A percentile compares a stretch with the other conserved stretches of the same genome.
Evolutionary conservation across 306 rosid genomes (phyloP).

Genomic region (Trifolium subterraneum): DNA sequence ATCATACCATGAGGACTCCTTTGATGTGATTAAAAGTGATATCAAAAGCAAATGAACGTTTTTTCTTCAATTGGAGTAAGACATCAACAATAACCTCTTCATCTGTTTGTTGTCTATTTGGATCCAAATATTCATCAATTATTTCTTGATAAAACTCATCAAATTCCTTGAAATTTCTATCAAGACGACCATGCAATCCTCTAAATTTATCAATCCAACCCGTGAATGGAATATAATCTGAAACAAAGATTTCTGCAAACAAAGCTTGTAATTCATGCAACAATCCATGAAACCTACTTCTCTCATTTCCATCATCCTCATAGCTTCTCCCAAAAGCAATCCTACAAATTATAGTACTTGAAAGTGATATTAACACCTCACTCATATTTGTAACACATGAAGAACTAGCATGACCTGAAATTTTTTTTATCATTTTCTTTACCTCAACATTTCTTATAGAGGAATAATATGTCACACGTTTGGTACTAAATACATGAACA

Average conservation of each 20-base stretch:
- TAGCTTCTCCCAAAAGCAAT: constrained; percentile 33
- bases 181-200: constrained; percentile 12
- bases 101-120: background rate
- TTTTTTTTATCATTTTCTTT: background rate
- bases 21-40: constrained; percentile 1
- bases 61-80: constrained; percentile 5
- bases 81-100: constrained; percentile 36
- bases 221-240: constrained; percentile 34
- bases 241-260: background rate
- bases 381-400: constrained; percentile 11
- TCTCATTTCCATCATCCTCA: background rate
- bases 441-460: constrained; percentile 31
- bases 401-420: background rate
- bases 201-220: constrained; percentile 41
- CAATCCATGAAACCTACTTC: background rate
- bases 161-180: constrained; percentile 25
- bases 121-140: constrained; percentile 10
- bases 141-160: constrained; percentile 42
- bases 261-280: background rate
- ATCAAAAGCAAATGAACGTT: background rate
- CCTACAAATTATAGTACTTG: constrained; percentile 16
- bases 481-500: constrained; percentile 7
- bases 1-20: background rate
- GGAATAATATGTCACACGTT: constrained; percentile 20
- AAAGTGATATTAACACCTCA: background rate